phyloP scores from a whole-genome alignment of 306 rosid species.

The Lathyrus sativus region DNA sequence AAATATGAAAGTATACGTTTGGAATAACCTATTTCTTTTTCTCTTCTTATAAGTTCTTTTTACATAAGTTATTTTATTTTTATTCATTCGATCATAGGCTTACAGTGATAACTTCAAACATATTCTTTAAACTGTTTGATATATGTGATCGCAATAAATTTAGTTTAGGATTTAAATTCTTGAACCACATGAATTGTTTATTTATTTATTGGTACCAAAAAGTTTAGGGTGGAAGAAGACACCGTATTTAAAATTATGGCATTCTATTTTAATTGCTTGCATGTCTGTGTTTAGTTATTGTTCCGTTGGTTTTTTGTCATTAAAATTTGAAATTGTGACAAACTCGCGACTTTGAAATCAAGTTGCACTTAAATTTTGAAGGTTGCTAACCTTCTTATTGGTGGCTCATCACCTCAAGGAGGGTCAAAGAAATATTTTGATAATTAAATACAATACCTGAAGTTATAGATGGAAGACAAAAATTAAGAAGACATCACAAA shows the following conservation, averaged over 20 bases:
- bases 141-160: slow-evolving; percentile 19
- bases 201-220: slow-evolving; percentile 3
- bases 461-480: too few species aligned
- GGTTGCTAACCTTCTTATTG: too few species aligned
- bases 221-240: not conserved
- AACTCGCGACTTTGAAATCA: slow-evolving; percentile 60
- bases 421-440: too few species aligned
- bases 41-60: too few species aligned
- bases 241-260: not conserved
- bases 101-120: slow-evolving; percentile 11
- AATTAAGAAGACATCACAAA: too few species aligned
- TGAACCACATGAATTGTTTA: slow-evolving; percentile 1
- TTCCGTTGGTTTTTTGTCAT: slow-evolving; percentile 28
- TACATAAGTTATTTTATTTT: slow-evolving; percentile 10
- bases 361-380: slow-evolving; percentile 57
- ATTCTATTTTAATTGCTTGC: slow-evolving; percentile 12
- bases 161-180: slow-evolving; percentile 30
- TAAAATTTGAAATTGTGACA: slow-evolving; percentile 38
- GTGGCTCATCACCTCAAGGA: too few species aligned
- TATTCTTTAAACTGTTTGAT: slow-evolving; percentile 29
- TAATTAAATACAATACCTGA: too few species aligned
- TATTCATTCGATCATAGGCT: slow-evolving; percentile 26
- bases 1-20: too few species aligned
- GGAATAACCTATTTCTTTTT: too few species aligned
- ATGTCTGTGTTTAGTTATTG: not conserved